Evolutionary conservation across 176 grass and related monocot genomes (phyloP).

Genomic region (Bromus sterilis): DNA sequence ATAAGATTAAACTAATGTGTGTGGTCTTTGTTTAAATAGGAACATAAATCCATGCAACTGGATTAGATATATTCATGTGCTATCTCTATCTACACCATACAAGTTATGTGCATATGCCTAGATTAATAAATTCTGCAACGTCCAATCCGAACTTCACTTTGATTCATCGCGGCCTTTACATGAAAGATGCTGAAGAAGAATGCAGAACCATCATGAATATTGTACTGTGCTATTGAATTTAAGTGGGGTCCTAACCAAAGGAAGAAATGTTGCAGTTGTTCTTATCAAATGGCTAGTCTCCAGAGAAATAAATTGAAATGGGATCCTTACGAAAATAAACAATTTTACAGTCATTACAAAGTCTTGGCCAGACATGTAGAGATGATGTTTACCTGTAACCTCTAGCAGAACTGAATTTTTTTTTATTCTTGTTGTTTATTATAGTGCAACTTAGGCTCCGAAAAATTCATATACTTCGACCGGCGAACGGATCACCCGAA

Average conservation of each 20-base stretch:
- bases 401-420: conserved; percentile 78
- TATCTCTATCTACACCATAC: neutral
- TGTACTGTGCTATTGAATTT: conserved; percentile 70
- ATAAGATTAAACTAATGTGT: neutral
- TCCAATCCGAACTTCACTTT: conserved; percentile 12
- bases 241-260: conserved; percentile 43
- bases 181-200: conserved; percentile 86
- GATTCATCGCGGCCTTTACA: conserved; percentile 12
- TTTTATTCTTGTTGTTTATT: conserved; percentile 89
- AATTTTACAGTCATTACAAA: conserved; percentile 75
- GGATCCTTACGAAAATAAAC: conserved; percentile 77
- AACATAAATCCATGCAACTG: neutral
- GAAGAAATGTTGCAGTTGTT: conserved; percentile 66
- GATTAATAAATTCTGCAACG: neutral
- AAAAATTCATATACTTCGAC: no score
- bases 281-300: conserved; percentile 64
- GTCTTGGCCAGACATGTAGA: conserved; percentile 72
- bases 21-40: neutral
- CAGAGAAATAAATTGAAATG: conserved; percentile 71
- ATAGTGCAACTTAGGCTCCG: conserved; percentile 47
- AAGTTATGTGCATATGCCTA: neutral
- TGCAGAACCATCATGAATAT: conserved; percentile 83
- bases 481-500: no score
- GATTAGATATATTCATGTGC: neutral
- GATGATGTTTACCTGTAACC: conserved; percentile 70